Conservation (phyloP, 2,329 filamentous ascomycete genomes). For the Diaporthe australafricana region DNA sequence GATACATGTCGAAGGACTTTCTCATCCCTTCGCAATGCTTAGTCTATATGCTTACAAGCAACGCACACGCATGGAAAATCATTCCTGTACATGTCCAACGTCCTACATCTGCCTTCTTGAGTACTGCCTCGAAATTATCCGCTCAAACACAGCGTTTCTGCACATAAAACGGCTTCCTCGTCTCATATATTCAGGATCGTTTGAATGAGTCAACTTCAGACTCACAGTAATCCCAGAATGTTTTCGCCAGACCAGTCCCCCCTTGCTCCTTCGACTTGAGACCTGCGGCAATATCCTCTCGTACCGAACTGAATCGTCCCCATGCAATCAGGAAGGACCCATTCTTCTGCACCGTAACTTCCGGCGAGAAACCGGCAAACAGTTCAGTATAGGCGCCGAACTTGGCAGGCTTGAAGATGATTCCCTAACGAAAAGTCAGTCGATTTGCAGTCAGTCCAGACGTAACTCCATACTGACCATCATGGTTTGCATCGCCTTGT, state of each 20-base stretch:
- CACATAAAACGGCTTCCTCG: not conserved
- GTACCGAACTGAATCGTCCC: conserved; percentile 32
- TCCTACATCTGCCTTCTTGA: too few relatives aligned
- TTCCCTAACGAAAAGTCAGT: not conserved
- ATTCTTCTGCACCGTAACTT: conserved; percentile 52
- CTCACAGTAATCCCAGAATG: conserved; percentile 26
- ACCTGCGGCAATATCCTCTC: not conserved
- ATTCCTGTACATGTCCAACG: too few relatives aligned
- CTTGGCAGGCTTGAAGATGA: conserved; percentile 36
- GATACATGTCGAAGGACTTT: too few relatives aligned
- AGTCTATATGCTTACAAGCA: not conserved
- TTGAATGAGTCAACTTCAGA: conserved; percentile 4
- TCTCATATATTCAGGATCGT: not conserved
- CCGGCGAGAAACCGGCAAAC: conserved; percentile 57
- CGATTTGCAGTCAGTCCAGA: not conserved
- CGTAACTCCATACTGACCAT: not conserved
- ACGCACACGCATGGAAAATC: too few relatives aligned
- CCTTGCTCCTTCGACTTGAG: not conserved
- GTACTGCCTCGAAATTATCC: too few relatives aligned
- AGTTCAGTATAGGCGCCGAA: conserved; percentile 62
- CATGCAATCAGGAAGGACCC: conserved; percentile 36
- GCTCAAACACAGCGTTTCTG: too few relatives aligned
- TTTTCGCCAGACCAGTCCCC: not conserved
- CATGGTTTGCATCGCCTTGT: conserved; percentile 11
- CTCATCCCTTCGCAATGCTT: too few relatives aligned